Evolutionary conservation across 1,284 basidiomycete genomes (phyloP).

Genomic region (Termitomyces sp.): DNA sequence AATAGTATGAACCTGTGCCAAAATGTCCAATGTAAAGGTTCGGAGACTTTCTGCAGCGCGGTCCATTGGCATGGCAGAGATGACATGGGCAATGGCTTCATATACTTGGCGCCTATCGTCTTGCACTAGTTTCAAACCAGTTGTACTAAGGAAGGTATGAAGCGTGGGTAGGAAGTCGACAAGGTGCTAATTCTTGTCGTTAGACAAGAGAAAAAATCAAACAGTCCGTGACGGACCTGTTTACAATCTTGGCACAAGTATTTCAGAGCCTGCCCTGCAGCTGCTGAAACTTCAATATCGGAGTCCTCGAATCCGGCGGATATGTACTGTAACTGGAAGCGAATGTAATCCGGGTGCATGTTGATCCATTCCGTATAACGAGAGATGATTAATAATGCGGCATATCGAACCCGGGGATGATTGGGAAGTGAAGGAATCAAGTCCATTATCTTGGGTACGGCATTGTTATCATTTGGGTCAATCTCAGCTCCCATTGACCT

Average conservation of each 20-base stretch:
- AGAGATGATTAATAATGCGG: constrained; percentile 91
- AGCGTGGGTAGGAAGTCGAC: constrained; percentile 90
- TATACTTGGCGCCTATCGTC: constrained; percentile 91
- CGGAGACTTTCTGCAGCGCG: constrained; percentile 80
- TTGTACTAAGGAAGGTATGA: constrained; percentile 80
- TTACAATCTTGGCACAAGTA: constrained; percentile 97
- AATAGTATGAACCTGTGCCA: constrained; percentile 64
- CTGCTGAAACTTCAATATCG: constrained; percentile 83
- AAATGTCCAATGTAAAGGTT: constrained; percentile 76
- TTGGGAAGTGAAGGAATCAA: constrained; percentile 86
- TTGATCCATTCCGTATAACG: constrained; percentile 98
- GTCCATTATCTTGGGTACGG: constrained; percentile 94
- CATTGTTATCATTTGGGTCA: constrained; percentile 76
- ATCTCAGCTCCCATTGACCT: constrained; percentile 97
- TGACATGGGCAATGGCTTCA: constrained; percentile 93
- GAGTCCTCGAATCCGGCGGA: constrained; percentile 85
- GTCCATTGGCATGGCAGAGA: constrained; percentile 87
- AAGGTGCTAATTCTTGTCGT: constrained; percentile 57
- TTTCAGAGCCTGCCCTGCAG: constrained; percentile 94
- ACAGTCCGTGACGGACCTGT: constrained; percentile 41
- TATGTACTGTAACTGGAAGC: constrained; percentile 85
- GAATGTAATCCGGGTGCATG: constrained; percentile 84
- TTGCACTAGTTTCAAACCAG: constrained; percentile 74
- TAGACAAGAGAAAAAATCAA: background rate
- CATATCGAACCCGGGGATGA: constrained; percentile 93